These are phyloP conservation scores for Ilex paraguariensis DNA, from an alignment of 305 asterid species.

Conservation along the genomic window DNA sequence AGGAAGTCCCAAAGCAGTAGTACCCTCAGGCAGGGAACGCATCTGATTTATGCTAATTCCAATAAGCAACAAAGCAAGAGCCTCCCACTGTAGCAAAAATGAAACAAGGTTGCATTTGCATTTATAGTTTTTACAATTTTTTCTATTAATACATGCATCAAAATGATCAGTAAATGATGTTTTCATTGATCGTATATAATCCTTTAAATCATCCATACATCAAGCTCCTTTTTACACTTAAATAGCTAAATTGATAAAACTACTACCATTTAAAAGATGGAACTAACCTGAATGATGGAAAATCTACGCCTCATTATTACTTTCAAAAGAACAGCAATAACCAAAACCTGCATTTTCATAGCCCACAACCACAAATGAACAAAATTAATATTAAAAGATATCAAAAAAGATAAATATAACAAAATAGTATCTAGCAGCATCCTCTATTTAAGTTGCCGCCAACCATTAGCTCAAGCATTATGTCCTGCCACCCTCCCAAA, in stretches of 20 bases:
- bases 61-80: conserved; percentile 94
- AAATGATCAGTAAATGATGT: no score
- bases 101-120: background rate
- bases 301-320: conserved; percentile 84
- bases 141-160: no score
- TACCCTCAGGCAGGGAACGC: conserved; percentile 74
- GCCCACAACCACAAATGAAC: conserved; percentile 2
- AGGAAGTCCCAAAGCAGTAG: conserved; percentile 80
- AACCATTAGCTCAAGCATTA: no score
- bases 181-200: no score
- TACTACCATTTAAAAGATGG: background rate
- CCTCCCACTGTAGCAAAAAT: conserved; percentile 73
- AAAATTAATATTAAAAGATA: no score
- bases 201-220: no score
- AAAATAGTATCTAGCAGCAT: no score
- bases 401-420: no score
- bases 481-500: no score
- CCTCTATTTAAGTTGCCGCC: no score
- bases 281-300: conserved; percentile 86
- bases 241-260: conserved; percentile 6
- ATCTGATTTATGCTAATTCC: conserved; percentile 95
- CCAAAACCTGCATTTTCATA: conserved; percentile 70
- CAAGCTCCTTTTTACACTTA: conserved; percentile 6
- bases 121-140: no score
- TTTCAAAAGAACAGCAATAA: conserved; percentile 87